These are phyloP conservation scores for Cantharellus cinnabarinus DNA, from an alignment of 768 basidiomycete genomes.

Conservation along the genomic window DNA sequence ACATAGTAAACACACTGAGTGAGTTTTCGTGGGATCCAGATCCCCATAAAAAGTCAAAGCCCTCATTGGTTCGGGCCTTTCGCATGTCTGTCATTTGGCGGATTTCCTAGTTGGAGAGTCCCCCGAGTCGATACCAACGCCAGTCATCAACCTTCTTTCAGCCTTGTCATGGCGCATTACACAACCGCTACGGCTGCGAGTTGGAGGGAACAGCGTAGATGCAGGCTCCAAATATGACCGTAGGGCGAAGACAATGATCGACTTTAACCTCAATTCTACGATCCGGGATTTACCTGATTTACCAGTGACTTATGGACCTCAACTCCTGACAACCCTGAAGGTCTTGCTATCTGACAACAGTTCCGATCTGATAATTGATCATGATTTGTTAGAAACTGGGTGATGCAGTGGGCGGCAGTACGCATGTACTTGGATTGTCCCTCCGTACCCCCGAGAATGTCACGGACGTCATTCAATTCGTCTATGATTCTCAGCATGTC, in stretches of 20 bases:
- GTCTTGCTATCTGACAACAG: too few species aligned
- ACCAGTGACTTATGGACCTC: conserved; percentile 8
- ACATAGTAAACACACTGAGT: conserved; percentile 7
- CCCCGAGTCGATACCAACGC: conserved; percentile 3
- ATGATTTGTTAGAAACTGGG: neutral
- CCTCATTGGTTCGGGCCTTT: too few species aligned
- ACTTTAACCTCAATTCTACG: neutral
- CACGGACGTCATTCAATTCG: conserved; percentile 1
- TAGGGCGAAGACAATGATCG: conserved; percentile 4
- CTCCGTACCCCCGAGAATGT: conserved; percentile 1
- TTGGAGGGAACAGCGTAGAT: conserved; percentile 9
- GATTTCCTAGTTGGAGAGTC: conserved; percentile 3
- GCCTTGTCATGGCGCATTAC: conserved; percentile 4
- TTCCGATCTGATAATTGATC: too few species aligned
- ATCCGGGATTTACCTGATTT: conserved; percentile 3
- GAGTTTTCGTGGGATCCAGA: neutral
- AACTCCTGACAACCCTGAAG: neutral
- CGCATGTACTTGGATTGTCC: conserved; percentile 5
- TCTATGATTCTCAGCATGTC: too few species aligned
- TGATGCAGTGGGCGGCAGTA: conserved; percentile 2
- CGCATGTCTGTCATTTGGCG: neutral
- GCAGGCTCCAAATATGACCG: conserved; percentile 3
- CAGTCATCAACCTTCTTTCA: conserved; percentile 6
- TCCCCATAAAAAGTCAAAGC: too few species aligned
- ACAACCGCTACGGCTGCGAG: conserved; percentile 6